Evolutionary conservation across 2,329 filamentous ascomycete genomes (phyloP).

Genomic region (Penicillium sp.): DNA sequence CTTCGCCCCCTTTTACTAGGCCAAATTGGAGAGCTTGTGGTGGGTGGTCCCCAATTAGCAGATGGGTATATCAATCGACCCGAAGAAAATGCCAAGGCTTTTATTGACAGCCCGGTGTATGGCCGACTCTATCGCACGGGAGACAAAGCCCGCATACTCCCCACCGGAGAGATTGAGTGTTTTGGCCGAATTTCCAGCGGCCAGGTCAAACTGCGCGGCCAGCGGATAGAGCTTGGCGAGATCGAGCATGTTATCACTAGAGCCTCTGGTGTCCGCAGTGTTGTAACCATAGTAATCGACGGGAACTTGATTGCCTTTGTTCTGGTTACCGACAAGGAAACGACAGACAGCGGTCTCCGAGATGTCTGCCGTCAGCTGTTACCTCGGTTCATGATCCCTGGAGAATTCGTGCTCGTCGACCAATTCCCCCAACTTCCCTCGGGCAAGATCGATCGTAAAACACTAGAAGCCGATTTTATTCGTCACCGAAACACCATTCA

Average conservation of each 20-base stretch:
- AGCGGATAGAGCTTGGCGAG: constrained; percentile 77
- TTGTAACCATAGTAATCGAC: constrained; percentile 64
- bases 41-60: constrained; percentile 79
- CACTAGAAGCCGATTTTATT: constrained; percentile 57
- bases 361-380: constrained; percentile 70
- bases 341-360: constrained; percentile 49
- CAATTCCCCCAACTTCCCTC: constrained; percentile 74
- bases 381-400: constrained; percentile 78
- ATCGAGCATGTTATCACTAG: constrained; percentile 68
- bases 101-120: constrained; percentile 62
- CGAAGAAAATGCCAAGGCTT: constrained; percentile 69
- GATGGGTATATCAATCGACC: constrained; percentile 76
- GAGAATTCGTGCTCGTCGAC: constrained; percentile 63
- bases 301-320: constrained; percentile 74
- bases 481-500: constrained; percentile 22
- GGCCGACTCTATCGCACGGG: constrained; percentile 80
- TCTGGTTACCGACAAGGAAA: constrained; percentile 48
- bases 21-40: constrained; percentile 72
- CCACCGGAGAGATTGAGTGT: constrained; percentile 73
- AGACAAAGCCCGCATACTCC: constrained; percentile 70
- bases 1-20: constrained; percentile 62
- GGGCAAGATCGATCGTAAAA: constrained; percentile 75
- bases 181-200: constrained; percentile 74
- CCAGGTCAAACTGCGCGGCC: constrained; percentile 83
- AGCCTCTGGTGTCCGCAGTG: constrained; percentile 61